A percentile compares a stretch with the other conserved stretches of the same genome.
Evolutionary conservation across 1,139 yeast species (phyloP).

Genomic region (Lodderomyces pseudojiufengensis): DNA sequence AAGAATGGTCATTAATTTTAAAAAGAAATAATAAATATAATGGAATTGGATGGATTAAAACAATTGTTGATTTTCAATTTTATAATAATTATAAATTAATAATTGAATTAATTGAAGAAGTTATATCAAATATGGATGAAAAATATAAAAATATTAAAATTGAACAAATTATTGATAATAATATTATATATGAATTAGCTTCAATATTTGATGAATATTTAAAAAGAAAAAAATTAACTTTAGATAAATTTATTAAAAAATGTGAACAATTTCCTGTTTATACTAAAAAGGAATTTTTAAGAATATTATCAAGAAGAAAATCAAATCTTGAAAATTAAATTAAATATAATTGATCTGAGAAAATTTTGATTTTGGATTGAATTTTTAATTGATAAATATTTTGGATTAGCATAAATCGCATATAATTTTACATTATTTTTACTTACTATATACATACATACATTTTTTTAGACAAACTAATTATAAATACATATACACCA

Average conservation of each 20-base stretch:
- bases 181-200: constrained; percentile 11
- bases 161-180: constrained; percentile 7
- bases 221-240: constrained; percentile 11
- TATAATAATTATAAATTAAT: constrained; percentile 12
- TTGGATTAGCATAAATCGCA: no score
- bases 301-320: constrained; percentile 11
- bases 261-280: constrained; percentile 13
- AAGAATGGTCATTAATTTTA: constrained; percentile 14
- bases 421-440: no score
- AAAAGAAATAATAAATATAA: constrained; percentile 10
- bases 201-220: constrained; percentile 14
- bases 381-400: no score
- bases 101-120: constrained; percentile 13
- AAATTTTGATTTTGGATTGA: no score
- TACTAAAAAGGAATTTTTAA: constrained; percentile 12
- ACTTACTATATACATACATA: no score
- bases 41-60: constrained; percentile 15
- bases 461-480: no score
- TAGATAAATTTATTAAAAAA: constrained; percentile 11
- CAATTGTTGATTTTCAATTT: constrained; percentile 9
- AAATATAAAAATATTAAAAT: constrained; percentile 4
- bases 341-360: no score
- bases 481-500: no score
- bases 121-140: constrained; percentile 9
- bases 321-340: no score